Base-by-base conservation (phyloP, 2,329 filamentous ascomycete genomes). In the Calonectria multiphialidica region DNA sequence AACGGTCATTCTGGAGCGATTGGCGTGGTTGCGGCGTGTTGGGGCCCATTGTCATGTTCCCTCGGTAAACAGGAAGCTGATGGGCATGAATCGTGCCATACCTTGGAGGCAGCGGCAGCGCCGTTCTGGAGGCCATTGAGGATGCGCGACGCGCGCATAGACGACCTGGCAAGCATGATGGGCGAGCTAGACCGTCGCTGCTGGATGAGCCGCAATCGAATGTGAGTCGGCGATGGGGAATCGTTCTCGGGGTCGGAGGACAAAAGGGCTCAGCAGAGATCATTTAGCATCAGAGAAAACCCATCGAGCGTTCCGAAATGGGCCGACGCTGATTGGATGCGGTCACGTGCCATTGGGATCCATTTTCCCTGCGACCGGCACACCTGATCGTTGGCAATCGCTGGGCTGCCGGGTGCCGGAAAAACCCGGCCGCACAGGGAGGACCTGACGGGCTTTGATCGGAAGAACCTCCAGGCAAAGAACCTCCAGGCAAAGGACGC, bases 91-190 rank as follows among this genome's bases (percentile, higher is more conserved):
- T 81, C 78, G 78, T 82, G 80, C 75, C 92, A 90, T 92, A 95
- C 95, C 93, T 93, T 94, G 83, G 92, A 88, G 82, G 93, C 87
- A 84, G 91, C 91, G 85, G 91, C 89, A 84, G 92, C 89, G 86
- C 91, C 90, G 89, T 93, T 93, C 88, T 92, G 90, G 82, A 93
- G 91, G 86, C 92, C 90, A 89, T 93, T 93, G 89, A 95, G 90
- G 83, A 93, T 90, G 92, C 95, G 95, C 91, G 94, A 91, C 86
- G 94, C 92, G 90, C 95, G 95, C 90, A 97, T 88, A 88, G 92
- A 92, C 88, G 95, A 95, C 91, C 95, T 94, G 89, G 95, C 94
- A 91, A 98, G 93, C 96, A 98, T 98, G 85, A 86, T 93, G 90
- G 86, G 86, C 86, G 79, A 83, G 80, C 80, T 84, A 79, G 80